These are phyloP conservation scores for Thinopyrum elongatum DNA, from an alignment of 176 grass and related monocot species.

Conservation along the genomic window DNA sequence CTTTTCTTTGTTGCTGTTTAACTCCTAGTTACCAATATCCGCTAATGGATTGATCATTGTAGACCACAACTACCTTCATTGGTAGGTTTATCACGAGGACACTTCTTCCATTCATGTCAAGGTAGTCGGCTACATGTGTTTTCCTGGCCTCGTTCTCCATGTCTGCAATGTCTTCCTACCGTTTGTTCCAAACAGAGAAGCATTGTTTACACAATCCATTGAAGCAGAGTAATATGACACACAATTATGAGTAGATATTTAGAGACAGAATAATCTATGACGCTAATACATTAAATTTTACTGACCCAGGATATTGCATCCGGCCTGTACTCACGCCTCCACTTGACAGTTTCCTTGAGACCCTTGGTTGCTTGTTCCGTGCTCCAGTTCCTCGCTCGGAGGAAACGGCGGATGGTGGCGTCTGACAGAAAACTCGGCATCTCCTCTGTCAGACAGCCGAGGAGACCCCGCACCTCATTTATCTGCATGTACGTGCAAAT, in stretches of 20 bases:
- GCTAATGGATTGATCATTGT: neutral
- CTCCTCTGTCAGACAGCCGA: no score
- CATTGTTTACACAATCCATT: neutral
- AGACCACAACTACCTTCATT: conserved; percentile 25
- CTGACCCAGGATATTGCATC: conserved; percentile 46
- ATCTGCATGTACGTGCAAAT: neutral
- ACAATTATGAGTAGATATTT: neutral
- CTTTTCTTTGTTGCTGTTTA: neutral
- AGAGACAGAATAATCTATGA: neutral
- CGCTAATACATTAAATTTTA: neutral
- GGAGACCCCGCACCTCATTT: no score
- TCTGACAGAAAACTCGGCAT: no score
- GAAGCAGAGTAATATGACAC: neutral
- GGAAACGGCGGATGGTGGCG: no score
- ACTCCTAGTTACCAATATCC: neutral
- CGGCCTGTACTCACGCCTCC: no score
- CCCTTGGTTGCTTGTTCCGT: no score
- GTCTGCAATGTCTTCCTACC: conserved; percentile 46
- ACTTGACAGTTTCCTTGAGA: no score
- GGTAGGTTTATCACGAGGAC: conserved; percentile 23
- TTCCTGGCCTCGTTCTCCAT: conserved; percentile 27
- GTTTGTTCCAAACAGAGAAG: neutral
- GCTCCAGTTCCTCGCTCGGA: no score
- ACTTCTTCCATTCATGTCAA: conserved; percentile 47
- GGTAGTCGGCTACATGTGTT: conserved; percentile 43